These are phyloP conservation scores for Globisporangium cederbergense DNA, from an alignment of 352 stramenopile species.

Conservation along the genomic window DNA sequence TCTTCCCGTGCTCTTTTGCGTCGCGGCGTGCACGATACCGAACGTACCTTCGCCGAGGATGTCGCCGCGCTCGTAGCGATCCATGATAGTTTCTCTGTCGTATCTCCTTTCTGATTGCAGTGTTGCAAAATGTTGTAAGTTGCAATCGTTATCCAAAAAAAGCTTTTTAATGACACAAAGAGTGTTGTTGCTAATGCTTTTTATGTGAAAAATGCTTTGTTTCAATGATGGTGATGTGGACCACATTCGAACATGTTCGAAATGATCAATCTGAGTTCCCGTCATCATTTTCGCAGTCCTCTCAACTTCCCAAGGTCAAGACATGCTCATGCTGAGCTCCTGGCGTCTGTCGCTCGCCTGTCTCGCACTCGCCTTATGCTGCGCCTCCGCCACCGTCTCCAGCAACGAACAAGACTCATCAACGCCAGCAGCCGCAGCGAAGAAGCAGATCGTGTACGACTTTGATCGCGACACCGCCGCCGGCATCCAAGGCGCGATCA, in stretches of 20 bases:
- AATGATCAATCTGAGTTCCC: no score
- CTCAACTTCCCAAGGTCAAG: not conserved
- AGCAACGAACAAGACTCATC: not conserved
- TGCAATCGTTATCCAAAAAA: no score
- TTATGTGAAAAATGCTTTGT: no score
- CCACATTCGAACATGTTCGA: no score
- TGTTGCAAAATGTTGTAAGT: no score
- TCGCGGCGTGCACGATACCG: slow-evolving; percentile 80
- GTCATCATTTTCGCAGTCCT: no score
- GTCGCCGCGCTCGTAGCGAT: slow-evolving; percentile 72
- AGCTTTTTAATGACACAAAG: no score
- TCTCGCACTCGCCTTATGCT: not conserved
- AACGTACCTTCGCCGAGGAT: slow-evolving; percentile 87
- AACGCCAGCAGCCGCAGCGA: not conserved
- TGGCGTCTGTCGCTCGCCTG: not conserved
- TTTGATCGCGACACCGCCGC: slow-evolving; percentile 11
- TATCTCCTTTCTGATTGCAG: not conserved
- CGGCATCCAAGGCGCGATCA: slow-evolving; percentile 19
- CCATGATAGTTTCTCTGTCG: slow-evolving; percentile 33
- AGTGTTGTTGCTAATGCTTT: no score
- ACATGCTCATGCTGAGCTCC: slow-evolving; percentile 3
- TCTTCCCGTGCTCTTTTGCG: slow-evolving; percentile 69
- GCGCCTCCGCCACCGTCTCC: not conserved
- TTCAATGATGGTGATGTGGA: no score
- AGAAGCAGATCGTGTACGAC: slow-evolving; percentile 19